A percentile compares a stretch with the other conserved stretches of the same genome.
These are phyloP conservation scores for Fusarium sp. DNA, from an alignment of 2,329 filamentous ascomycete genomes.

Conservation along the genomic window DNA sequence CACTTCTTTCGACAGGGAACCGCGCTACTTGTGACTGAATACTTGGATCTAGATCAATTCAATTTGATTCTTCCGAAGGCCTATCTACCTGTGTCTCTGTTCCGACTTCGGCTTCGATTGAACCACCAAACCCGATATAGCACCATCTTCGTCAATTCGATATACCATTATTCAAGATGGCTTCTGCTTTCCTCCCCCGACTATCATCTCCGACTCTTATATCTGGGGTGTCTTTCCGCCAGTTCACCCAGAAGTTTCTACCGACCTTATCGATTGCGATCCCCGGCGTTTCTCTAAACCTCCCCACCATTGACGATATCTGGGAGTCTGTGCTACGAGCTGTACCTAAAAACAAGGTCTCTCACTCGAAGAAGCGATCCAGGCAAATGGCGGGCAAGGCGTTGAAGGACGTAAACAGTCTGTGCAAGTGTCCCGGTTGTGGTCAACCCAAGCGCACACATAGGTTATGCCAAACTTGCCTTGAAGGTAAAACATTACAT, in stretches of 20 bases:
- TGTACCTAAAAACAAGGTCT: constrained; percentile 99
- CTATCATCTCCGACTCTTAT: constrained; percentile 60
- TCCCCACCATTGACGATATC: constrained; percentile 77
- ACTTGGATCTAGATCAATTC: not conserved
- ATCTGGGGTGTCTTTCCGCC: constrained; percentile 60
- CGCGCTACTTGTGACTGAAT: constrained; percentile 19
- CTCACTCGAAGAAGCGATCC: constrained; percentile 93
- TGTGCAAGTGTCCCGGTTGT: constrained; percentile 92
- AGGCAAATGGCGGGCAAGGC: constrained; percentile 97
- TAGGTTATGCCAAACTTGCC: constrained; percentile 87
- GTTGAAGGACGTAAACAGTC: constrained; percentile 86
- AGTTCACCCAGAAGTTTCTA: constrained; percentile 63
- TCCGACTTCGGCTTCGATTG: constrained; percentile 11
- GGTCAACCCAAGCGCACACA: constrained; percentile 91
- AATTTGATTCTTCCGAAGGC: not conserved
- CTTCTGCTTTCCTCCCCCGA: constrained; percentile 69
- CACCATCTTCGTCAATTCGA: constrained; percentile 21
- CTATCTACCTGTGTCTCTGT: not conserved
- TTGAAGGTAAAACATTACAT: constrained; percentile 71
- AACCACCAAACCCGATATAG: constrained; percentile 22
- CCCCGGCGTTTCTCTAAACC: constrained; percentile 69
- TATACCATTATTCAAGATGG: constrained; percentile 57
- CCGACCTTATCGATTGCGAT: constrained; percentile 69
- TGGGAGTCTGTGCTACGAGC: constrained; percentile 94
- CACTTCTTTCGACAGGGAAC: constrained; percentile 13